Percentiles rank a stretch among this genome's conserved stretches.
Conservation (phyloP, 2,329 filamentous ascomycete species). For the Stemphylium vesicarium region DNA sequence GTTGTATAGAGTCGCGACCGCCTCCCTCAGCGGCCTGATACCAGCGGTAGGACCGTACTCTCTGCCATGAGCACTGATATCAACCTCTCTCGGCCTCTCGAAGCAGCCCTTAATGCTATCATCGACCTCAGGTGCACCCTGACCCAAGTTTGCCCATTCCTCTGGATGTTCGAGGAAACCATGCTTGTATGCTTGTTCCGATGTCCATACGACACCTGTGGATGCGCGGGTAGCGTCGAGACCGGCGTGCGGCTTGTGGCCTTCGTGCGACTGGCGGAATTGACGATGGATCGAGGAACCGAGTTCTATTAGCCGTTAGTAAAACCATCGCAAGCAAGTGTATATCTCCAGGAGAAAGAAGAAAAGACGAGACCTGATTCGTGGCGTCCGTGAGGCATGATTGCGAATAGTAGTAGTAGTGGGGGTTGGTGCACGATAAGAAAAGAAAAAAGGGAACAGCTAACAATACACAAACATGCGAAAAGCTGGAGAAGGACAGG, state of each 20-base stretch:
- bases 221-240: slow-evolving; percentile 86
- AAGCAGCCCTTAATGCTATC: slow-evolving; percentile 92
- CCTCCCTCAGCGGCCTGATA: slow-evolving; percentile 87
- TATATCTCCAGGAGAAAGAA: not conserved
- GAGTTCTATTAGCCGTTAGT: slow-evolving; percentile 63
- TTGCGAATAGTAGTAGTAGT: not conserved
- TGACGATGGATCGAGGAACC: slow-evolving; percentile 85
- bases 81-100: slow-evolving; percentile 76
- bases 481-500: not conserved
- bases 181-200: slow-evolving; percentile 84
- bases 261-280: slow-evolving; percentile 88
- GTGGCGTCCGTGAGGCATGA: slow-evolving; percentile 10
- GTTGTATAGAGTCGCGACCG: slow-evolving; percentile 92
- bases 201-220: slow-evolving; percentile 94
- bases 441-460: not conserved
- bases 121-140: slow-evolving; percentile 92
- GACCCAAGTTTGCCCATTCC: slow-evolving; percentile 89
- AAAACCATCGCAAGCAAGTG: not conserved
- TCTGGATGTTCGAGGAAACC: slow-evolving; percentile 84
- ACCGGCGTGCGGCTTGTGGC: slow-evolving; percentile 87
- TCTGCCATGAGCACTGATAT: slow-evolving; percentile 77
- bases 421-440: not conserved
- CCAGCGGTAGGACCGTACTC: slow-evolving; percentile 94
- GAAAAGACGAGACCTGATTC: slow-evolving; percentile 11
- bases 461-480: not conserved